Conservation (phyloP, 768 basidiomycete species). For the Sarcomyxa edulis region DNA sequence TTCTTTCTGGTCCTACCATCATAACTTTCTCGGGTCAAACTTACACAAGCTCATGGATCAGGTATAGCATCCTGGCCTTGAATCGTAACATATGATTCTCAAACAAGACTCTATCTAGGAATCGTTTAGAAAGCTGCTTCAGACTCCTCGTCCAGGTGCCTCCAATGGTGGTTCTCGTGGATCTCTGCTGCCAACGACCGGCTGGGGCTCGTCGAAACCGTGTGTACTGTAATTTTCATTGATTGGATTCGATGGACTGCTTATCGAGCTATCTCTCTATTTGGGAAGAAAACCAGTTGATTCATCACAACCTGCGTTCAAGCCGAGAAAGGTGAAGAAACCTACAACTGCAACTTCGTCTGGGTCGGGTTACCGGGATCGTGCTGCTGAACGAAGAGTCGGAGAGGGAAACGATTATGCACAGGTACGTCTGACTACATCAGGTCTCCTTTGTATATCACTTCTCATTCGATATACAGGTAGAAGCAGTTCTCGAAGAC, state of each 20-base stretch:
- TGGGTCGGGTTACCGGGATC: conserved; percentile 55
- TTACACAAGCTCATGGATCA: no score
- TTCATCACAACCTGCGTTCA: conserved; percentile 62
- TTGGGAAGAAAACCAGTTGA: conserved; percentile 39
- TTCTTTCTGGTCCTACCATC: no score
- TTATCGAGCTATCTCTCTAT: no score
- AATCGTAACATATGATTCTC: no score
- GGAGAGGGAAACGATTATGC: conserved; percentile 73
- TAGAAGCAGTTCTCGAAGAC: conserved; percentile 77
- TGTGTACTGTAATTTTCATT: background rate
- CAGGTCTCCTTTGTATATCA: background rate
- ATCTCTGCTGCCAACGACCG: background rate
- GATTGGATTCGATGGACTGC: no score
- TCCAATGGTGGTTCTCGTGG: background rate
- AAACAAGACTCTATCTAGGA: conserved; percentile 2
- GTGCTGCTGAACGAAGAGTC: conserved; percentile 65
- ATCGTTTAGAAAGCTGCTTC: conserved; percentile 7
- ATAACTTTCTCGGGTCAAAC: no score
- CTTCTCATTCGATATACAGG: conserved; percentile 32
- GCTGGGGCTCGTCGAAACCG: background rate
- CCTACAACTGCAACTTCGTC: conserved; percentile 24
- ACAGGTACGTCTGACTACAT: conserved; percentile 35
- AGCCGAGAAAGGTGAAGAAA: conserved; percentile 78
- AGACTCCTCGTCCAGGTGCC: background rate
- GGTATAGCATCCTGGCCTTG: no score